A percentile compares a stretch with the other conserved stretches of the same genome.
phyloP scores from a whole-genome alignment of 495 filamentous ascomycete species.

The Talaromyces adpressus region DNA sequence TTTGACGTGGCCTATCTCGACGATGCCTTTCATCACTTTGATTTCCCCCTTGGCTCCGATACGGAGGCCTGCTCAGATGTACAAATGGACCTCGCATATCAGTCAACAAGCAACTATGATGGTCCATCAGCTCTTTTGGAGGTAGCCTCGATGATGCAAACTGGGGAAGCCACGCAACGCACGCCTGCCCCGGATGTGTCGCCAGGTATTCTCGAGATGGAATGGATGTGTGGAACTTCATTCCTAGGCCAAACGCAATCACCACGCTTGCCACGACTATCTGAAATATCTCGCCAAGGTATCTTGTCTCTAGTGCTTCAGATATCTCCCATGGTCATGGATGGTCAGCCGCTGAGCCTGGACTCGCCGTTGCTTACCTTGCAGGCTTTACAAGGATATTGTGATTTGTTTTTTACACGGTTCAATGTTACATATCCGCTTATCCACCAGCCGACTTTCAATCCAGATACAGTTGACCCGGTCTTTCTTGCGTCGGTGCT shows the following conservation, averaged over 20 bases:
- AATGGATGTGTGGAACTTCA: slow-evolving; percentile 26
- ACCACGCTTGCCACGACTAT: slow-evolving; percentile 16
- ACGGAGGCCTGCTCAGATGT: slow-evolving; percentile 7
- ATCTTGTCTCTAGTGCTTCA: slow-evolving; percentile 38
- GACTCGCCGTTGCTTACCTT: slow-evolving; percentile 42
- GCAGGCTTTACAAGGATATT: slow-evolving; percentile 39
- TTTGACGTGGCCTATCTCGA: slow-evolving; percentile 39
- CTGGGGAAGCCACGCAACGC: slow-evolving; percentile 8
- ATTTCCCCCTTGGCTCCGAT: slow-evolving; percentile 22
- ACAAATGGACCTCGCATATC: slow-evolving; percentile 6
- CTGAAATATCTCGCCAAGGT: slow-evolving; percentile 27
- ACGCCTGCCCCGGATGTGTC: slow-evolving; percentile 5
- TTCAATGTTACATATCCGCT: slow-evolving; percentile 50
- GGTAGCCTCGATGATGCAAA: slow-evolving; percentile 15
- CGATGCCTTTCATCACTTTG: slow-evolving; percentile 27
- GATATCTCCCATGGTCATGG: slow-evolving; percentile 29
- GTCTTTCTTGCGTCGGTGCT: slow-evolving; percentile 43
- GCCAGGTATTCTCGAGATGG: slow-evolving; percentile 17
- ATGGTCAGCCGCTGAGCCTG: slow-evolving; percentile 30
- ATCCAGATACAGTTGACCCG: slow-evolving; percentile 35
- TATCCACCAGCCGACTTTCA: slow-evolving; percentile 45
- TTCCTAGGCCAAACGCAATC: slow-evolving; percentile 9
- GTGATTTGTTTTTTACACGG: slow-evolving; percentile 47
- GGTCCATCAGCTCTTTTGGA: slow-evolving; percentile 13
- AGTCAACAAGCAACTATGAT: background rate